Conservation (phyloP, 768 basidiomycete species). For the Exidia glandulosa region DNA sequence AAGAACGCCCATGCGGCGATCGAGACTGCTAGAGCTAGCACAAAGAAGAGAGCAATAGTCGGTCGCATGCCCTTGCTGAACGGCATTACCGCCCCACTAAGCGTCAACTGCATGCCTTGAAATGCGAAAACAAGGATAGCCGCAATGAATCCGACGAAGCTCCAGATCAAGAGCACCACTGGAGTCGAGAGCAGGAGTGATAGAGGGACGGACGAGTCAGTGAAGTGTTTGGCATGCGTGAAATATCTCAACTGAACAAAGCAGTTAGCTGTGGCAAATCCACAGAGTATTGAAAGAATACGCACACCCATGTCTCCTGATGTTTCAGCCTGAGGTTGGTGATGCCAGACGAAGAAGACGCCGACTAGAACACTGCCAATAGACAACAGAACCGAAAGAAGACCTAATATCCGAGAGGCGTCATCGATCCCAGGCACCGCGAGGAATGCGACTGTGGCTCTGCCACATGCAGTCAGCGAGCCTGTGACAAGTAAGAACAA, state of each 20-base stretch:
- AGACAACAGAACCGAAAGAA: neutral
- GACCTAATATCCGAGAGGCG: neutral
- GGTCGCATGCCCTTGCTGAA: no score
- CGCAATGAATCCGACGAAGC: neutral
- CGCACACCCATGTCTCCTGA: neutral
- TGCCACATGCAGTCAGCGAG: neutral
- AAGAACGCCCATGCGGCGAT: no score
- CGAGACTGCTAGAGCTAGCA: no score
- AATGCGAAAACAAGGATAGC: no score
- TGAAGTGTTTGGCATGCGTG: neutral
- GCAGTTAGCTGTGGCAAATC: neutral
- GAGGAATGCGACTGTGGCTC: neutral
- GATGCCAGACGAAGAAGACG: neutral
- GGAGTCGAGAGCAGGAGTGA: neutral
- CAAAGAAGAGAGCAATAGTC: no score
- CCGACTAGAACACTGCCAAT: neutral
- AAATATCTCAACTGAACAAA: neutral
- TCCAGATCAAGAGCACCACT: neutral
- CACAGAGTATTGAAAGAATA: neutral
- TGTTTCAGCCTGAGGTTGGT: neutral
- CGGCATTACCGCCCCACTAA: no score
- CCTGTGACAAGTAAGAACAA: neutral
- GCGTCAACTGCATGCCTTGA: no score
- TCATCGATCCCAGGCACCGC: neutral
- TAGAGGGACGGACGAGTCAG: neutral